Base-by-base conservation (phyloP, 2,329 filamentous ascomycete genomes). In the Fusarium brevicatenulatum region DNA sequence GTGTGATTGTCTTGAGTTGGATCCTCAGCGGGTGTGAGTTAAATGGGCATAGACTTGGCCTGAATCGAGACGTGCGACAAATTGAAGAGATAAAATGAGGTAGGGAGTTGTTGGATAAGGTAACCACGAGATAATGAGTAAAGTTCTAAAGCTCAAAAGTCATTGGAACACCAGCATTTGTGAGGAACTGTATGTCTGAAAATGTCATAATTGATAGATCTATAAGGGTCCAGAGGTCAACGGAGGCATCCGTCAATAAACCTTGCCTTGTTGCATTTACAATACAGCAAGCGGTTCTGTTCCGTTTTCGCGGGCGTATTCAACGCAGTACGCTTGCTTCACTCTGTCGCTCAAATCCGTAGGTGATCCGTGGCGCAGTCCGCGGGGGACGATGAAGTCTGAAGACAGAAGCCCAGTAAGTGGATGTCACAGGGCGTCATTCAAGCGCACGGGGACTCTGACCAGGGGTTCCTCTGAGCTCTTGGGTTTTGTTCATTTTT, bases 341-440 rank as follows among this genome's bases (percentile, higher is more conserved):
- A 42, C 34, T 54, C 47, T 66, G 56, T 66, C 72, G 61, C 63
- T 70, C 60, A 72, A 66, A 70, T 52, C 63, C 47, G 46, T 47
- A n/a, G 25, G 44, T 49, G 46, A 32, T 49, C 28, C 70, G 74
- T 76, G 74, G 74, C 74, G 74, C 72, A 76, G 74, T 58, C 60
- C 62, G 60, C 57, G 55, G 36, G 43, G 57, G 47, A 66, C 32
- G 36, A 53, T 19, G 19, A 34, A 44, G 11, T 25, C 32, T 36
- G 19, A 34, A 52, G 25, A 25, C 16, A 28, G 34, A 54, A 67
- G 54, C 61, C 47, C n/a, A 39, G 68, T 74, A 69, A 36, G 65
- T 76, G 73, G 73, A 71, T 70, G 68, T 64, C 58, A 56, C 64
- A 63, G 23, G 63, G 49, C 28, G 25, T 23, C 21, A 43, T 23